Evolutionary conservation across 805 yeast genomes (phyloP), one percentile per base, ranked within the genome.

Genomic region (Candida taoyuanica): DNA sequence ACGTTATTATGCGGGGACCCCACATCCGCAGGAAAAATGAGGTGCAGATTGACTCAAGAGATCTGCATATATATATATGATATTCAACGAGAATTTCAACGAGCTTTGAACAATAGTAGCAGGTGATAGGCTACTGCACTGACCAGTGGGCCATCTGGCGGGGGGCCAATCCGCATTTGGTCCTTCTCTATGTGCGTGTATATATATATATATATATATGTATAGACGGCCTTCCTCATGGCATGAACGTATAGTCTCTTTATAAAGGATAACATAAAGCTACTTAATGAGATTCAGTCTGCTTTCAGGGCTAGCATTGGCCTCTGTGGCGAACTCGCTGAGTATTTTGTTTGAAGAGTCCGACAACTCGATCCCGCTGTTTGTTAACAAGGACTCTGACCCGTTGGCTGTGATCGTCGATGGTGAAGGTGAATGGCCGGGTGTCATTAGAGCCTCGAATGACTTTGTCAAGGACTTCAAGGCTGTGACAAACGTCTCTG

Each of bases 351-450:
- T 39, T 18, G 33, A 39, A 17, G 39, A 31, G 14, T 2, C 33
- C 2, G 30, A 27, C 15, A 17, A 17, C 20, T 15, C 43, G 2
- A 16, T 39, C 17, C 39, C 39, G 13, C 30, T 39, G 9, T 30
- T 26, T 20, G 29, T 33, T 9, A 17, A 24, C 14, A 20, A 18
- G 9, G 34, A 33, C 24, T 17, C 37, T 5, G 37, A 9, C 9
- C 7, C 33, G 13, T 29, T 33, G 3, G 19, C 12, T 15, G 20
- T 39, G 2, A 20, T 39, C n/a, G 14, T 40, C 5, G 40, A 36
- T 30, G 12, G 29, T 5, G 34, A 30, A 8, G 24, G 19, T 17
- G 44, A 41, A 16, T 38, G 42, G 42, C 45, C 45, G 7, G 45
- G 45, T 25, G 45, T 42, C 8, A 18, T 34, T 15, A 31, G 45